Evolutionary conservation across 2,329 filamentous ascomycete species (phyloP).

Genomic region (Phialophora tarda): DNA sequence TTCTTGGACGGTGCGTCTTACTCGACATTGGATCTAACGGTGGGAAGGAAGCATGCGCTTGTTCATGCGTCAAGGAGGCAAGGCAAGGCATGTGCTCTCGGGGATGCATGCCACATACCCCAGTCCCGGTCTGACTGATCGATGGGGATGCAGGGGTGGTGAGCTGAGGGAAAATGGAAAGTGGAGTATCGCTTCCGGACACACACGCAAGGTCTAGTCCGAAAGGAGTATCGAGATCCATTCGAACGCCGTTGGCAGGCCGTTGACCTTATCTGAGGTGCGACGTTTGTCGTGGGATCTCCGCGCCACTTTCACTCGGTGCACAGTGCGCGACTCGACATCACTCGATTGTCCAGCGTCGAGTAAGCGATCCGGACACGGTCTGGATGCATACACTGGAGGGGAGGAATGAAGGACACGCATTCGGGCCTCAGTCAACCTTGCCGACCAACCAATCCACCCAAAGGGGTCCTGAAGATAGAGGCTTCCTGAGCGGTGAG

Average conservation of each 20-base stretch:
- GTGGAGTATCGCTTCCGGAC: not conserved
- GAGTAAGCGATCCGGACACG: not conserved
- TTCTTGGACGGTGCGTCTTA: not conserved
- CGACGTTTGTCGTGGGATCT: not conserved
- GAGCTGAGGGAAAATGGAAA: too few relatives aligned
- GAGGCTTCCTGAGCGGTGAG: not conserved
- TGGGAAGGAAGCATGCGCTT: not conserved
- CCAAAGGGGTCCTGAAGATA: not conserved
- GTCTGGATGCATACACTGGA: not conserved
- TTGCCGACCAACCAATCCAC: not conserved
- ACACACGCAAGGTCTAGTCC: not conserved
- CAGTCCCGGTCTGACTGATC: not conserved
- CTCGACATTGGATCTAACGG: not conserved
- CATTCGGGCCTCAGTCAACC: not conserved
- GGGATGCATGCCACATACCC: not conserved
- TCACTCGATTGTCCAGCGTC: too few relatives aligned
- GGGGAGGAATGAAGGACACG: not conserved
- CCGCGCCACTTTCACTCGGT: not conserved
- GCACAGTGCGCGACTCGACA: not conserved
- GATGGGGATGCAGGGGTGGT: too few relatives aligned
- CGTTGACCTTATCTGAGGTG: not conserved
- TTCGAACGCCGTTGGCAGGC: not conserved
- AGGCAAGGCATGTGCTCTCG: not conserved
- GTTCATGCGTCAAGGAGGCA: not conserved
- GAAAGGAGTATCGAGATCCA: not conserved